A percentile compares a stretch with the other conserved stretches of the same genome.
Conservation (phyloP, 2,329 filamentous ascomycete genomes). For the Fusarium euwallaceae region DNA sequence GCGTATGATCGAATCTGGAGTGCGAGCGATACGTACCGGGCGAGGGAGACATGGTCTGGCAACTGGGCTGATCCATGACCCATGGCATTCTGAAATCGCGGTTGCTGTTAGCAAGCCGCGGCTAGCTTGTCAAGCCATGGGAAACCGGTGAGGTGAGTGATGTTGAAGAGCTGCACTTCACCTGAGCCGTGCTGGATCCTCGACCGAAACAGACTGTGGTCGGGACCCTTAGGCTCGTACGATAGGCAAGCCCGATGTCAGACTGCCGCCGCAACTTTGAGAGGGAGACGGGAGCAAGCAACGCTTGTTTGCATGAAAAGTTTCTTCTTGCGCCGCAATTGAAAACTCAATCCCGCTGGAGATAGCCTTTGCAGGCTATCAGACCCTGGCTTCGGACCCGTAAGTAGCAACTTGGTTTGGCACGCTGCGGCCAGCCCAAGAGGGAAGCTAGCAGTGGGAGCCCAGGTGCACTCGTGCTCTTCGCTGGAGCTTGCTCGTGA, state of each 20-base stretch:
- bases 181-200: conserved; percentile 27
- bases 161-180: conserved; percentile 18
- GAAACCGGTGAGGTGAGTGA: conserved; percentile 5
- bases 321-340: conserved; percentile 35
- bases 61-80: conserved; percentile 17
- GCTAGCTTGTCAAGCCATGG: conserved; percentile 11
- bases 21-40: conserved; percentile 17
- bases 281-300: neutral
- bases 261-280: conserved; percentile 16
- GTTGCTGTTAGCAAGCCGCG: conserved; percentile 24
- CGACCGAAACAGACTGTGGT: conserved; percentile 33
- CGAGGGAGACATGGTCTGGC: conserved; percentile 14
- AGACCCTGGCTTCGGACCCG: conserved; percentile 26
- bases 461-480: conserved; percentile 21
- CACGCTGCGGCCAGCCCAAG: conserved; percentile 32
- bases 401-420: conserved; percentile 30
- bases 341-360: conserved; percentile 29
- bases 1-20: conserved; percentile 39
- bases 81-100: conserved; percentile 27
- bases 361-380: conserved; percentile 24
- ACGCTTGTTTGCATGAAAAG: conserved; percentile 31
- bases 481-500: conserved; percentile 19
- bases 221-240: conserved; percentile 41
- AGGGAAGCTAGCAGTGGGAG: conserved; percentile 25
- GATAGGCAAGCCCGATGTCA: conserved; percentile 34